A percentile compares a stretch with the other conserved stretches of the same genome.
Evolutionary conservation across 2,329 filamentous ascomycete genomes (phyloP).

Genomic region (Thielaviopsis punctulata): DNA sequence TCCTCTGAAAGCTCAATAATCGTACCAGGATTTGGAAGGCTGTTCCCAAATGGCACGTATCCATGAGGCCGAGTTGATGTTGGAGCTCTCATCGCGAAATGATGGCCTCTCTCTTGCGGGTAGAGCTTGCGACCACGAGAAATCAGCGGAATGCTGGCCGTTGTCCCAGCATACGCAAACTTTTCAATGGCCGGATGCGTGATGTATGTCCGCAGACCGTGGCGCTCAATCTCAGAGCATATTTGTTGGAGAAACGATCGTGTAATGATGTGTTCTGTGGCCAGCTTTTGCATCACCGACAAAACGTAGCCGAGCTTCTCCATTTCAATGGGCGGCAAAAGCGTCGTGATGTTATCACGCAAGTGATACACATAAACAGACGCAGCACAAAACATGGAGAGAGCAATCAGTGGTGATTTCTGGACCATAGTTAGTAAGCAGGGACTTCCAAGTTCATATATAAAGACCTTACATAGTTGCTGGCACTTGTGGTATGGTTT

Average conservation of each 20-base stretch:
- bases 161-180: conserved; percentile 18
- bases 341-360: conserved; percentile 45
- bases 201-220: conserved; percentile 23
- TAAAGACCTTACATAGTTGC: conserved; percentile 41
- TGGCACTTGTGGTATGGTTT: conserved; percentile 31
- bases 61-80: neutral
- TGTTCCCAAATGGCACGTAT: conserved; percentile 2
- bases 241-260: conserved; percentile 74
- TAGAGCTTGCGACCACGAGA: conserved; percentile 15
- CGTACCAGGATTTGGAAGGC: neutral
- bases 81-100: neutral
- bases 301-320: conserved; percentile 57
- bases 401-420: conserved; percentile 47
- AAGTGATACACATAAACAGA: conserved; percentile 71
- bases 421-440: no score
- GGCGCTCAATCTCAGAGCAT: conserved; percentile 57
- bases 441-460: conserved; percentile 17
- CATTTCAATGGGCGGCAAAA: conserved; percentile 29
- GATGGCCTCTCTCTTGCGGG: neutral
- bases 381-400: conserved; percentile 72
- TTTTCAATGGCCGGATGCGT: conserved; percentile 21
- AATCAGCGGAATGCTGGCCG: conserved; percentile 30
- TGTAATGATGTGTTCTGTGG: conserved; percentile 56
- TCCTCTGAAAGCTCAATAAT: conserved; percentile 8
- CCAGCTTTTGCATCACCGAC: conserved; percentile 60